Base-by-base conservation (phyloP, 495 filamentous ascomycete genomes). In the Cairneyella variabilis region DNA sequence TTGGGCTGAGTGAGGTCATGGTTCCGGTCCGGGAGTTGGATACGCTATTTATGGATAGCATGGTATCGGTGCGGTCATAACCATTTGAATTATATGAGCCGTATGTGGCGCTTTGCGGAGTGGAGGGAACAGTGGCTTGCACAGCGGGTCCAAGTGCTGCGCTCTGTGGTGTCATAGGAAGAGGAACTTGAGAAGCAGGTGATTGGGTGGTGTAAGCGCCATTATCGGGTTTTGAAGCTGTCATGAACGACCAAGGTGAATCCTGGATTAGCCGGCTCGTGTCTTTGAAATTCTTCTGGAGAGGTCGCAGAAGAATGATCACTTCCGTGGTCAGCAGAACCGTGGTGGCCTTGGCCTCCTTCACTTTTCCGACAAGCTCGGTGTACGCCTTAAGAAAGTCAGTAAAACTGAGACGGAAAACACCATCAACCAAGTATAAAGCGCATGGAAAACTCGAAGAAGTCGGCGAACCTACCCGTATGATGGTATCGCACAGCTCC, bases 71-170 rank as follows among this genome's bases (percentile, higher is more conserved):
- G 25, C 88, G 74, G 62, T 90, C 83, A 66, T 88, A 90, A 3
- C 89, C 83, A 53, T 86, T 83, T 3, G 85, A 83, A 22, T 71
- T 74, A 57, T 89, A 88, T 23, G 75, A 74, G 53, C 82, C 77
- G 62, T 85, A 87, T 6, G 55, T 26, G 3, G 77, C 82, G 66
- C 80, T 88, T 48, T 82, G 83, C 21, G 88, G 87, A 0, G 86
- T 90, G 8, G 83, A 86, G 25, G 90, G 89, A 17, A 96, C 83
- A 0, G 91, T 96, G 2, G 91, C 90, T 65, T 93, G 89, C 14
- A 89, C 89, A 32, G 91, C 91, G 7, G 90, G 88, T 3, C 90
- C 90, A 3, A 96, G 77, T 12, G 90, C 90, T 14, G 90, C 90
- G 60, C 87, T 91, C 52, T 92, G 75, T 6, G 90, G 90, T 18